These are phyloP conservation scores for Fusarium camptoceras DNA, from an alignment of 2,329 filamentous ascomycete genomes.

Conservation along the genomic window DNA sequence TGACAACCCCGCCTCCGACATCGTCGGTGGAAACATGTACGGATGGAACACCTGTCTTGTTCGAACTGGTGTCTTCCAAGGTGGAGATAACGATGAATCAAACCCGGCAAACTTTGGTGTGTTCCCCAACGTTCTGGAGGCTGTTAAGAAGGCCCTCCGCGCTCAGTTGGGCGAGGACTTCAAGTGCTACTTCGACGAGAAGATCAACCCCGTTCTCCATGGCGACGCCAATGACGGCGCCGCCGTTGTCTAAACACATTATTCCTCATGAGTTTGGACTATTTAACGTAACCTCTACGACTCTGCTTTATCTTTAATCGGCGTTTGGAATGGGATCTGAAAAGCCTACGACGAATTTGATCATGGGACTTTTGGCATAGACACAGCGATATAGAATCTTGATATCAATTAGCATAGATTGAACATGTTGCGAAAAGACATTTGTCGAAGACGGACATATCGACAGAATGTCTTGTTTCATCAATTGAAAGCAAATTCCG, in stretches of 20 bases:
- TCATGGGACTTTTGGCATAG: conserved; percentile 36
- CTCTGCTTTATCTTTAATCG: conserved; percentile 4
- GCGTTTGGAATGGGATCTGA: conserved; percentile 30
- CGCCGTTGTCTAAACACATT: conserved; percentile 34
- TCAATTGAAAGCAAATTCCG: conserved; percentile 40
- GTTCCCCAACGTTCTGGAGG: conserved; percentile 78
- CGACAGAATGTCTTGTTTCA: conserved; percentile 21
- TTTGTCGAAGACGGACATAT: background rate
- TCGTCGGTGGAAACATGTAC: conserved; percentile 78
- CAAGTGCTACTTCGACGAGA: conserved; percentile 77
- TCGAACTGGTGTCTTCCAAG: conserved; percentile 82
- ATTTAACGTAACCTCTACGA: conserved; percentile 19
- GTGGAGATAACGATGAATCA: conserved; percentile 79
- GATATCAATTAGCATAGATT: conserved; percentile 42
- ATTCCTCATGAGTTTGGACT: background rate
- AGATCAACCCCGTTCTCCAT: conserved; percentile 74
- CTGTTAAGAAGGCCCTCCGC: conserved; percentile 70
- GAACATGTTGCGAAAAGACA: conserved; percentile 2
- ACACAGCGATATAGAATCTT: conserved; percentile 41
- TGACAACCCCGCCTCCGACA: conserved; percentile 70
- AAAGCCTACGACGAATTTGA: conserved; percentile 36
- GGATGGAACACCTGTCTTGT: conserved; percentile 85
- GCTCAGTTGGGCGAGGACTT: conserved; percentile 81
- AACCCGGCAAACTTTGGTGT: conserved; percentile 83
- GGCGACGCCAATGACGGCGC: conserved; percentile 48